Evolutionary conservation across 495 filamentous ascomycete species (phyloP), one percentile per base, ranked within the genome.

Genomic region (Penicillium pancosmium): DNA sequence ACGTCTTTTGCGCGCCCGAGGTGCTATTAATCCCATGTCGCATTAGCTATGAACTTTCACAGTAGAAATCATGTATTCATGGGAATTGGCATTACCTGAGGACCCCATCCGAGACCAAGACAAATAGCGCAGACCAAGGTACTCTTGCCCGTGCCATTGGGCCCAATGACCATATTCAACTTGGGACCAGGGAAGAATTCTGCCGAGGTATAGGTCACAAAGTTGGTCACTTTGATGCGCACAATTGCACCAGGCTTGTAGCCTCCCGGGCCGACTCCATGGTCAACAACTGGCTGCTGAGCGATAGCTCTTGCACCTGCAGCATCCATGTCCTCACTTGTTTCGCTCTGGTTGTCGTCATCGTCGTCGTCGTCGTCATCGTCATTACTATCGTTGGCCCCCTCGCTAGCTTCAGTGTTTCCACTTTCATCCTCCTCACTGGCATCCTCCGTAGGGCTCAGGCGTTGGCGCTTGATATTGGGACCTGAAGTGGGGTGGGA

Each of bases 161-260:
- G 94, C 0, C 94, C 94, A 64, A 99, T 97, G 56, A 99, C 86
- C 95, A 99, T 98, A 69, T 99, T 99, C 65, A 99, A 70, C 64
- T 89, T 94, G 12, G 95, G 93, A 0, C 94, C 94, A 4, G 91
- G 91, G 50, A 84, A 84, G 72, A 97, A 96, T 61, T 94, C 91
- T 51, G 91, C 93, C 31, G 87, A 84, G 13, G 87, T 91, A 72
- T 98, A 99, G 0, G 95, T 99, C 27, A 99, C 92, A 67, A 99
- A 99, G 66, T 98, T 89, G n/a, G 75, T 79, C 33, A 98, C 79
- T 57, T 87, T 89, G 57, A 98, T 91, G 23, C 92, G 84, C 15
- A 97, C 86, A 64, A 98, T 96, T 19, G 93, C 88, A 25, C 94
- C 94, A 12, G 94, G 87, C 60, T 94, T 88, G 72, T 86, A 78